phyloP scores from a whole-genome alignment of 495 filamentous ascomycete species.

The Tirmania nivea region DNA sequence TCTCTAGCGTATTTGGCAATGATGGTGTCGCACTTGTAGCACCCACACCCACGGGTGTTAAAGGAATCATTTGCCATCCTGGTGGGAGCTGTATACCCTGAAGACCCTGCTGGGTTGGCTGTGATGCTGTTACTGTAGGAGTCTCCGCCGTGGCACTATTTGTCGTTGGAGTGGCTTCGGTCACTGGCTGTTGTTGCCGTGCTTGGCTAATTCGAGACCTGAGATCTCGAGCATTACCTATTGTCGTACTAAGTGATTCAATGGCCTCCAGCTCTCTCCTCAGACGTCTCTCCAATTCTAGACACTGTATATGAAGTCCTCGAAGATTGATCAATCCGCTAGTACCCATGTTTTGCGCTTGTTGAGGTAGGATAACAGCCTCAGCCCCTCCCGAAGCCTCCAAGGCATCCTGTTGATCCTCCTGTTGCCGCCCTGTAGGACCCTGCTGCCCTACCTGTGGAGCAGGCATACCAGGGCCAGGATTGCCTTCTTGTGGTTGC shows the following conservation, averaged over 20 bases:
- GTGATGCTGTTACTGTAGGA: not conserved
- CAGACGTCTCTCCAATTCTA: not conserved
- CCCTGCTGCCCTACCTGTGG: not conserved
- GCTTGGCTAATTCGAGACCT: not conserved
- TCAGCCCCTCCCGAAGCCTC: no score
- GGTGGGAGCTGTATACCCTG: slow-evolving; percentile 13
- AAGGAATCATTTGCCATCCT: slow-evolving; percentile 16
- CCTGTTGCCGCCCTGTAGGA: not conserved
- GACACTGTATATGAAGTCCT: not conserved
- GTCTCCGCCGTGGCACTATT: not conserved
- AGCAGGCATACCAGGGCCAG: not conserved
- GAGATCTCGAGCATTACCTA: not conserved
- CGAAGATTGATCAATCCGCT: not conserved
- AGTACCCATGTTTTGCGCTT: not conserved
- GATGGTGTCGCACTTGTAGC: not conserved
- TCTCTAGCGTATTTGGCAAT: not conserved
- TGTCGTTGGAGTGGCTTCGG: not conserved
- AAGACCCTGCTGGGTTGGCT: not conserved
- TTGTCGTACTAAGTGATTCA: not conserved
- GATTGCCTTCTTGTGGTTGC: slow-evolving; percentile 6
- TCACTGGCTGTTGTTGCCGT: not conserved
- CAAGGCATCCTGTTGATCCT: not conserved
- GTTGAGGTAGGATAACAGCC: not conserved
- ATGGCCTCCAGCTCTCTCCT: not conserved
- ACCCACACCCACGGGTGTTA: slow-evolving; percentile 10